These are phyloP conservation scores for Sonneratia caseolaris DNA, from an alignment of 345 rosid species.

Conservation along the genomic window DNA sequence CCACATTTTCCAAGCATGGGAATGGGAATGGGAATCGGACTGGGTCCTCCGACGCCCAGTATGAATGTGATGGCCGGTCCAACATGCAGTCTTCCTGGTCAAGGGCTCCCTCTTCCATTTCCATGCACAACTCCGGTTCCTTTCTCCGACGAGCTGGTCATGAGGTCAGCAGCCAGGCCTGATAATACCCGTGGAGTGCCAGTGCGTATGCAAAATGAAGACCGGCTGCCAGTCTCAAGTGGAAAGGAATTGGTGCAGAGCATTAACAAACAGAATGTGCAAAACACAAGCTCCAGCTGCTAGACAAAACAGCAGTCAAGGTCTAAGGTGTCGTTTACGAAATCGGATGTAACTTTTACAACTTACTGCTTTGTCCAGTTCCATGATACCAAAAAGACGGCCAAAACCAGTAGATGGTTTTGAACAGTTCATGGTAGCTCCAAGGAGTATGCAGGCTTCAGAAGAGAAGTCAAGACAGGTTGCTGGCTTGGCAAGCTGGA, in stretches of 20 bases:
- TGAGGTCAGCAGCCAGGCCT: conserved; percentile 25
- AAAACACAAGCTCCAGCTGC: conserved; percentile 24
- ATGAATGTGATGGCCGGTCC: conserved; percentile 29
- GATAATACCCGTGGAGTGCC: conserved; percentile 17
- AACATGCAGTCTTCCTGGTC: conserved; percentile 30
- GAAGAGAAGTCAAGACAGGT: not conserved
- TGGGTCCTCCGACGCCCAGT: conserved; percentile 26
- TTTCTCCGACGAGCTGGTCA: conserved; percentile 26
- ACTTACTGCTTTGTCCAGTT: not conserved
- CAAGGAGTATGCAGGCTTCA: not conserved
- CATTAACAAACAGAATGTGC: conserved; percentile 24
- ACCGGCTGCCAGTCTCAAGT: conserved; percentile 21
- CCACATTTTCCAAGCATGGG: conserved; percentile 28
- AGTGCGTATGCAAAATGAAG: conserved; percentile 25
- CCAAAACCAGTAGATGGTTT: not conserved
- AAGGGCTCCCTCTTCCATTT: conserved; percentile 36
- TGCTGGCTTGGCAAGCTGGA: conserved; percentile 1
- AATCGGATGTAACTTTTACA: not conserved
- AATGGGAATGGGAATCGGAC: conserved; percentile 51
- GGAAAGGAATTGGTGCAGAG: conserved; percentile 37
- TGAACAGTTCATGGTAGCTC: conserved; percentile 1
- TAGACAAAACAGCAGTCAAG: conserved; percentile 23
- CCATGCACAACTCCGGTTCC: conserved; percentile 24
- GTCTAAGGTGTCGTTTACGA: not conserved
- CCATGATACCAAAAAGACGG: not conserved